Evolutionary conservation across 2,329 filamentous ascomycete genomes (phyloP), one percentile per base, ranked within the genome.

Genomic region (Alternaria sp.): DNA sequence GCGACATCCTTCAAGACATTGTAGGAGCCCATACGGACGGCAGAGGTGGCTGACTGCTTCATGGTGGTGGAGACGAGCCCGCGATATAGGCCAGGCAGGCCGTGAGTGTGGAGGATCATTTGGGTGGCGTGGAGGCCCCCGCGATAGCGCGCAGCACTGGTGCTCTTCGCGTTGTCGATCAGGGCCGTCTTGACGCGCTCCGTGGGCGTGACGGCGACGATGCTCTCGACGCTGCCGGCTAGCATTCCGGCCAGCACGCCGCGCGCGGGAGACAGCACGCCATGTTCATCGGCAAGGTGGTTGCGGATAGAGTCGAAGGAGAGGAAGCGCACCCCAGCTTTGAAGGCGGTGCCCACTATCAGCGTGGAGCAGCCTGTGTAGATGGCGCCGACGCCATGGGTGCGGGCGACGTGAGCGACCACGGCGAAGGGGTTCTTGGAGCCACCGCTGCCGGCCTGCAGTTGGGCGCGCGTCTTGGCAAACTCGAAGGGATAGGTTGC

Each of bases 11-110:
- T 81, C 46, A 86, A 69, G 21, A 83, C 76, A 58, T 85, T 86
- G 73, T 86, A 86, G 3, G 79, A 81, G 0, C 83, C 83, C 82
- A 85, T 84, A 7, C 83, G 77, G 2, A 85, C 81, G 2, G 81
- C 82, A 1, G 83, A 84, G 0, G 82, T 85, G 0, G 80, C 80
- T 4, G 82, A 81, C 64, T 86, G 84, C 67, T 86, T 86, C 52
- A 85, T 55, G 0, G 83, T 84, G 0, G 84, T 85, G 0, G 81
- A 81, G 0, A 80, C 65, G 1, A 86, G 73, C 0, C 84, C 84
- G 2, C 82, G 76, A 58, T 85, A 85, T 1, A 86, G 59, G 1
- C 82, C 82, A 0, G 73, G 62, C 0, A 85, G 59, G 0, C 83
- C 82, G 52, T 82, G 79, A 40, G 82, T 80, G 1, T 69, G 69